Percentiles rank a stretch among this genome's conserved stretches.
These are phyloP conservation scores for Pestalotiopsis sp. DNA, from an alignment of 2,329 filamentous ascomycete genomes.

Conservation along the genomic window DNA sequence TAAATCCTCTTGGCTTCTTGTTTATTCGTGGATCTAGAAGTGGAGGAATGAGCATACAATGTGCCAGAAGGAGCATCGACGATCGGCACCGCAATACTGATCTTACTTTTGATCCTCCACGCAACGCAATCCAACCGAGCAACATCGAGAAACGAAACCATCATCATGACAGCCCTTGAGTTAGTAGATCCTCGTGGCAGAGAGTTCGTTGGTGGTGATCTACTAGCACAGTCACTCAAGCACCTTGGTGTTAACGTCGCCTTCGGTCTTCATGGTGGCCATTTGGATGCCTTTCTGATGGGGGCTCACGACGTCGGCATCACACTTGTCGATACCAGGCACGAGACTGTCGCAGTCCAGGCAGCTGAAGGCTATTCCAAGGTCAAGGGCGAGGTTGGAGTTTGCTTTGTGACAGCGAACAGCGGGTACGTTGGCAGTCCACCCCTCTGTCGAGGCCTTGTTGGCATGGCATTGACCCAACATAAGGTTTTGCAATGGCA, in stretches of 20 bases:
- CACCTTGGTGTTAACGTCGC: slow-evolving; percentile 44
- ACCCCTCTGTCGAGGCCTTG: neutral
- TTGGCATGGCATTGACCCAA: neutral
- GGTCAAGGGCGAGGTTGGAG: slow-evolving; percentile 43
- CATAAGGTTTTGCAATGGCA: slow-evolving; percentile 44
- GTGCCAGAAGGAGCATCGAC: neutral
- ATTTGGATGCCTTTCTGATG: slow-evolving; percentile 50
- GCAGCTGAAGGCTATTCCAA: slow-evolving; percentile 49
- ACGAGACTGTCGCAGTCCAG: slow-evolving; percentile 50
- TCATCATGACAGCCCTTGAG: neutral
- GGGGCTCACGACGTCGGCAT: slow-evolving; percentile 43
- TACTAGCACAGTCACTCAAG: slow-evolving; percentile 45
- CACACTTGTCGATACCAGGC: slow-evolving; percentile 45
- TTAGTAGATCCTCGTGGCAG: slow-evolving; percentile 18
- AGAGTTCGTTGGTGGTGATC: slow-evolving; percentile 46
- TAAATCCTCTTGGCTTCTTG: neutral
- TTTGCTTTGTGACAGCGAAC: slow-evolving; percentile 51
- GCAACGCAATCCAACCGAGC: neutral
- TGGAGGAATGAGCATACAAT: neutral
- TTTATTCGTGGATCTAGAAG: neutral
- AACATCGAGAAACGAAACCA: neutral
- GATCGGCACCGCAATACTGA: neutral
- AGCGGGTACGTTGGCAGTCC: slow-evolving; percentile 38
- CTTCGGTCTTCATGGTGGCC: slow-evolving; percentile 50
- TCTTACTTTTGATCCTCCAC: neutral